Conservation (phyloP, 805 yeast genomes). For the Jamesozyma gamospora region DNA sequence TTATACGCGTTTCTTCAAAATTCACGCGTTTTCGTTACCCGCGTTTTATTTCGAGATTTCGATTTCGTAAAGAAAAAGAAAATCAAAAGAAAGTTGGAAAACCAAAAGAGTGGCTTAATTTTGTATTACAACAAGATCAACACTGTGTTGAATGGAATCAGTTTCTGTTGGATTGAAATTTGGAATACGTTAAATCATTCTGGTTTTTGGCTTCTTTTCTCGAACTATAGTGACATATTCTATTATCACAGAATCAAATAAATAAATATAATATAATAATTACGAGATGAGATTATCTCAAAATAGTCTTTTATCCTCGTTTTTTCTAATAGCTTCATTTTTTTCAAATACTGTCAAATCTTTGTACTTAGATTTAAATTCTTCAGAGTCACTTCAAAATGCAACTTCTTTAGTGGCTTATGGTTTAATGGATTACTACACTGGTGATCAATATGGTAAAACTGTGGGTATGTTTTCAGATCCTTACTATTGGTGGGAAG, state of each 20-base stretch:
- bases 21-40: background rate
- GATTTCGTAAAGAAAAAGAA: too few species aligned
- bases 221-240: too few species aligned
- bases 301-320: background rate
- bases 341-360: slow-evolving; percentile 5
- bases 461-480: slow-evolving; percentile 75
- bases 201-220: too few species aligned
- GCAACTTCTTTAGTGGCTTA: slow-evolving; percentile 53
- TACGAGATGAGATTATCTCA: background rate
- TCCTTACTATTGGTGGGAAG: slow-evolving; percentile 99
- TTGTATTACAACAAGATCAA: too few species aligned
- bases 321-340: background rate
- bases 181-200: background rate
- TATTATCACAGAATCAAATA: too few species aligned
- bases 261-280: background rate
- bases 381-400: slow-evolving; percentile 27
- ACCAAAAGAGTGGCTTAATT: too few species aligned
- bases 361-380: slow-evolving; percentile 22
- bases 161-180: background rate
- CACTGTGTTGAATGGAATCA: too few species aligned
- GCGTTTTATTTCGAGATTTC: background rate
- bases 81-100: too few species aligned
- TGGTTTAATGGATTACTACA: slow-evolving; percentile 78
- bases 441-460: slow-evolving; percentile 58
- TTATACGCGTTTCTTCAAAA: too few species aligned